Percentiles rank a stretch among this genome's conserved stretches.
Evolutionary conservation across 345 rosid genomes (phyloP).

Genomic region (Psidium guajava): DNA sequence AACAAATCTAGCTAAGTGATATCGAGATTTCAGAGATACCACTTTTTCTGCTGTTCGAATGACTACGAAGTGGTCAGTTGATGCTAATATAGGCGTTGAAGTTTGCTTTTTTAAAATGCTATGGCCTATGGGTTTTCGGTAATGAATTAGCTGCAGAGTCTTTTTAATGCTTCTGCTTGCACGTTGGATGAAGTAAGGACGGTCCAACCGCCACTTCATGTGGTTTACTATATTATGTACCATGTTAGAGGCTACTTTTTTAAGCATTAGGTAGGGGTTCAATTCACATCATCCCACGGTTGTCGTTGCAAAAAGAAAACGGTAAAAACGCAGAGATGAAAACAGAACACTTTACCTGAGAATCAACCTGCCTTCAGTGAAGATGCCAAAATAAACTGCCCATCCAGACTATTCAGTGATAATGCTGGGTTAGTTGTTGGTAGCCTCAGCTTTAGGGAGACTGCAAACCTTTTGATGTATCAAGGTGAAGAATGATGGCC

Average conservation of each 20-base stretch:
- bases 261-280: not conserved
- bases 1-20: not conserved
- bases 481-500: not conserved
- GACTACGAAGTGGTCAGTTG: not conserved
- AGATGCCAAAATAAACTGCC: not conserved
- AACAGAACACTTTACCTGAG: not conserved
- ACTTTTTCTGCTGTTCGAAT: not conserved
- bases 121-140: not conserved
- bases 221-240: not conserved
- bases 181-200: not conserved
- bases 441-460: not conserved
- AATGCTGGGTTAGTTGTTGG: not conserved
- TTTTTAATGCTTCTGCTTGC: not conserved
- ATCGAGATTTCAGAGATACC: not conserved
- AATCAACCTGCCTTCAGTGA: not conserved
- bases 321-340: not conserved
- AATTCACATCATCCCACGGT: not conserved
- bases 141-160: not conserved
- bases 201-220: not conserved
- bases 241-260: not conserved
- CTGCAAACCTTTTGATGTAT: not conserved
- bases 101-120: not conserved
- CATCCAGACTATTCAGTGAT: not conserved
- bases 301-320: not conserved
- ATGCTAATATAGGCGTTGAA: not conserved